Base-by-base conservation (phyloP, 2,329 filamentous ascomycete genomes). In the Cercospora sp. region DNA sequence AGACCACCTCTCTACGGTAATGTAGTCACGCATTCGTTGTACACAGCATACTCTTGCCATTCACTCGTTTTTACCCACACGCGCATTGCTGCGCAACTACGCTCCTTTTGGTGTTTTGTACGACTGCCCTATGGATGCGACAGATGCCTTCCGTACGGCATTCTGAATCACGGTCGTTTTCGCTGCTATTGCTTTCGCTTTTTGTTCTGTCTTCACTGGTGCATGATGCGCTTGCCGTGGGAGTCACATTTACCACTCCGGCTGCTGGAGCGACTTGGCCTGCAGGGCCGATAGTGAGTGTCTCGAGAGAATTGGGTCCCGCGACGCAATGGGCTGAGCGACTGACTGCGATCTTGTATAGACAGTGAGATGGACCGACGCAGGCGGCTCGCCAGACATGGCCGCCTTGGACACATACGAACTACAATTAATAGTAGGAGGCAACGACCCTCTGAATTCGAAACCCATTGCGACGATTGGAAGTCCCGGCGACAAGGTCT, bases 291-390 rank as follows among this genome's bases (percentile, higher is more conserved):
- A 68, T 68, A 21, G 62, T 65, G n/a, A 58, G 62, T 65, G 7
- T 45, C 8, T 3, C 18, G 32, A n/a, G 21, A 7, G n/a, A 6
- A 13, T 1, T 7, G 0, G 21, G 21, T 1, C 2, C 10, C 3
- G 18, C 13, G 62, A 8, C 10, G n/a, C 32, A 18, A 43, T 26
- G 51, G 21, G 21, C 40, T 60, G 28, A 12, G 26, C 1, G 30
- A 53, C 49, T 53, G 49, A 53, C 49, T 28, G 21, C 24, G 24
- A 28, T n/a, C 5, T 0, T 53, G 49, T 2, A 59, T 10, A 65
- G 34, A 70, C 67, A 5, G 63, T 73, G 7, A 66, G 58, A 62
- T 73, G 72, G 72, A 45, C 37, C n/a, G 70, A 73, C 63, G 70
- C 63, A 2, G 70, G 70, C 37, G 70, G 72, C 24, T 62, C 30